Conservation (phyloP, 192 early-diverging fungal genomes). For the Helicostylum pulchrum region DNA sequence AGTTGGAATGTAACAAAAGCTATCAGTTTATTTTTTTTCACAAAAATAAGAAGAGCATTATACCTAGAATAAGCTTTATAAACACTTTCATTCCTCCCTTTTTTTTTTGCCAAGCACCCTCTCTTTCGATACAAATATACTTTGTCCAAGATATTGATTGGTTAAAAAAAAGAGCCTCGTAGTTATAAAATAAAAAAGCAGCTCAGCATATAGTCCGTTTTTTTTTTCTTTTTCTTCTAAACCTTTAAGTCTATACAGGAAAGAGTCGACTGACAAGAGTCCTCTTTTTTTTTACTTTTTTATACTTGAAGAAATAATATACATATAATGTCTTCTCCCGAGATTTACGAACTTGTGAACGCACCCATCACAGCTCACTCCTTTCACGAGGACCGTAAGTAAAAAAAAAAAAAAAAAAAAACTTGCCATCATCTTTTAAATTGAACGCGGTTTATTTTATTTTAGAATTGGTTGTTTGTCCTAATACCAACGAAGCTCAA, state of each 20-base stretch:
- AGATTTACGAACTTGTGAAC: slow-evolving; percentile 57
- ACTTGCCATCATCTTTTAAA: neutral
- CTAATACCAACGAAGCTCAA: slow-evolving; percentile 86
- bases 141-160: too few relatives aligned
- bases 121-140: too few relatives aligned
- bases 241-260: neutral
- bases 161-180: too few relatives aligned
- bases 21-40: too few relatives aligned
- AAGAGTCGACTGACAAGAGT: slow-evolving; percentile 57
- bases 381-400: slow-evolving; percentile 84
- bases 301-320: neutral
- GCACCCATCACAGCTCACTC: slow-evolving; percentile 90
- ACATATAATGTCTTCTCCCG: slow-evolving; percentile 44
- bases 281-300: slow-evolving; percentile 32
- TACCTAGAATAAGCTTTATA: too few relatives aligned
- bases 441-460: neutral
- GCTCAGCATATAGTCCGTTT: too few relatives aligned
- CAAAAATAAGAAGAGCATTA: too few relatives aligned
- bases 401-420: too few relatives aligned
- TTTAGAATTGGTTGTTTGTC: slow-evolving; percentile 88
- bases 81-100: too few relatives aligned
- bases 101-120: too few relatives aligned
- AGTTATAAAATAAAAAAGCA: too few relatives aligned
- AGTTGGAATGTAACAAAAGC: too few relatives aligned
- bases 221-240: slow-evolving; percentile 1